Evolutionary conservation across 2,329 filamentous ascomycete species (phyloP).

Genomic region (Pestalotiopsis sp.): DNA sequence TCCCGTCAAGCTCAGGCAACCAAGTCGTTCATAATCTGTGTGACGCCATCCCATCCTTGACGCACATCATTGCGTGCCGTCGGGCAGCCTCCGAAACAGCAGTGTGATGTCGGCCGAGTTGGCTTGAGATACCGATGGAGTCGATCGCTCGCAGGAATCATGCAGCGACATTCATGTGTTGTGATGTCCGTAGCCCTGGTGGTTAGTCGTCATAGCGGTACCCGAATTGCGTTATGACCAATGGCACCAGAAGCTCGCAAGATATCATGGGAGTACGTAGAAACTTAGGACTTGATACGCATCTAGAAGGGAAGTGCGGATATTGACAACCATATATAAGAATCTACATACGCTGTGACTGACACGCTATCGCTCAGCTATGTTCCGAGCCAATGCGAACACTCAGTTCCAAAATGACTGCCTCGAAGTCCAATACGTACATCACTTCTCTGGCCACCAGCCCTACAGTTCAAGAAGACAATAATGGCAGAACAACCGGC

Average conservation of each 20-base stretch:
- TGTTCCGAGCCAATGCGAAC: neutral
- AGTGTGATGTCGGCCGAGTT: neutral
- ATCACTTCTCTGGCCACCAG: neutral
- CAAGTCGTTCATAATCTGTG: neutral
- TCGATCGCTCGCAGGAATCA: neutral
- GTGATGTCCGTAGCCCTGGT: neutral
- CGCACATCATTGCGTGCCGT: neutral
- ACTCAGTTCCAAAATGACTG: neutral
- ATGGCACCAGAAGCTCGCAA: neutral
- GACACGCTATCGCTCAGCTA: neutral
- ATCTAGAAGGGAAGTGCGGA: too few species aligned
- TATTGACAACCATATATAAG: neutral
- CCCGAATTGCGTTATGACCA: neutral
- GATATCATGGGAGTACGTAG: neutral
- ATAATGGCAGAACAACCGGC: neutral
- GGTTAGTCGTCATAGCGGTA: neutral
- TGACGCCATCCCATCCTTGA: constrained; percentile 3
- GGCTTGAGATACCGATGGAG: neutral
- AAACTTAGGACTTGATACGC: too few species aligned
- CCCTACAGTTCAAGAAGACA: neutral
- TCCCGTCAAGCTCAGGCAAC: neutral
- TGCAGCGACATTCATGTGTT: neutral
- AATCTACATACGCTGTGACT: neutral
- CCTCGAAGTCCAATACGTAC: neutral
- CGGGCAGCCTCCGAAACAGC: neutral